Evolutionary conservation across 78 protist species (phyloP).

Genomic region (Ministeria vibrans): DNA sequence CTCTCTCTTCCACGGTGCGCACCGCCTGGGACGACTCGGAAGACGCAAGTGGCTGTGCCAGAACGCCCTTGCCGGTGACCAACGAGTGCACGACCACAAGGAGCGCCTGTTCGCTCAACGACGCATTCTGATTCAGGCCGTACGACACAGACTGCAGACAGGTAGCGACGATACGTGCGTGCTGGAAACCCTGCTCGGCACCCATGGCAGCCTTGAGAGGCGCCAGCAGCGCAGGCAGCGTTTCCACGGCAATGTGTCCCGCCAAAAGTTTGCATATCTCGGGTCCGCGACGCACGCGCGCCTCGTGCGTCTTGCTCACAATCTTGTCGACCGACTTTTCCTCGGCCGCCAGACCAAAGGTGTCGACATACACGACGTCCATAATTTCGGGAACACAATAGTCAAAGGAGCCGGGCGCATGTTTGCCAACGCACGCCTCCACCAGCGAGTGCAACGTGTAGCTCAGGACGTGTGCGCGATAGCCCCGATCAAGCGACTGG

Average conservation of each 20-base stretch:
- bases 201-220: too few species aligned
- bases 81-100: too few species aligned
- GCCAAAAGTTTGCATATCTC: neutral
- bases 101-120: too few species aligned
- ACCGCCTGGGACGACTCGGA: too few species aligned
- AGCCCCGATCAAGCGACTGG: neutral
- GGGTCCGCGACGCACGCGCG: neutral
- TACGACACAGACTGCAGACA: too few species aligned
- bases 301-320: neutral
- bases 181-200: too few species aligned
- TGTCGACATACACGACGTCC: neutral
- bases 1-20: too few species aligned
- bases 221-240: neutral
- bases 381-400: neutral
- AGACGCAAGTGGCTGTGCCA: too few species aligned
- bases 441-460: neutral
- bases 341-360: slow-evolving; percentile 20
- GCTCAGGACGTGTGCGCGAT: slow-evolving; percentile 9
- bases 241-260: neutral
- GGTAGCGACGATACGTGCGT: too few species aligned
- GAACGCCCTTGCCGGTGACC: too few species aligned
- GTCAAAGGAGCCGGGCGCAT: neutral
- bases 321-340: slow-evolving; percentile 9
- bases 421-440: neutral
- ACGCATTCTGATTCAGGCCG: too few species aligned